A percentile compares a stretch with the other conserved stretches of the same genome.
Evolutionary conservation across 768 basidiomycete species (phyloP).

Genomic region (Boletus sp.): DNA sequence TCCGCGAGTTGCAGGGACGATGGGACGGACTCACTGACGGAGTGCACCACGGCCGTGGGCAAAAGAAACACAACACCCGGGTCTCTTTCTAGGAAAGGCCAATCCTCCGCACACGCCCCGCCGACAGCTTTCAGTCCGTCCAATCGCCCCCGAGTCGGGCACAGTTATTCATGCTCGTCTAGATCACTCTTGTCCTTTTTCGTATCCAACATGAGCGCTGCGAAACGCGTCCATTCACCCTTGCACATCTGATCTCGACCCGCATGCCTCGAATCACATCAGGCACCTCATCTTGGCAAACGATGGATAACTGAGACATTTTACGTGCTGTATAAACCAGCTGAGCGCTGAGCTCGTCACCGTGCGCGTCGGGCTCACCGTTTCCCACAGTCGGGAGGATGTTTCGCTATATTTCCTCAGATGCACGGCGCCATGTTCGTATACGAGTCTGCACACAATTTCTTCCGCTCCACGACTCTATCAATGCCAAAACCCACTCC

Average conservation of each 20-base stretch:
- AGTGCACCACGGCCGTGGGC: neutral
- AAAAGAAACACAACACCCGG: neutral
- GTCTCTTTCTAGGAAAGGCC: neutral
- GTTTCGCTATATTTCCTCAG: neutral
- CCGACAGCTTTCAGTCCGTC: neutral
- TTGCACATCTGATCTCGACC: neutral
- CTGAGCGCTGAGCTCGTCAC: neutral
- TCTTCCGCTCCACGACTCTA: too few relatives aligned
- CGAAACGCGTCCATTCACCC: neutral
- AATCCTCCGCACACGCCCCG: neutral
- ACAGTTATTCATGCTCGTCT: neutral
- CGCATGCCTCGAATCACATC: neutral
- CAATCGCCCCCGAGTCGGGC: neutral
- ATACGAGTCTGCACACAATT: neutral
- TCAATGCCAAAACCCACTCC: conserved; percentile 24
- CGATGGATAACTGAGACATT: too few relatives aligned
- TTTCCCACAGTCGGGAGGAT: neutral
- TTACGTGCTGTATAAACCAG: too few relatives aligned
- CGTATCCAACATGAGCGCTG: neutral
- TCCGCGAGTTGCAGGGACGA: neutral
- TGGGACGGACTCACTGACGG: neutral
- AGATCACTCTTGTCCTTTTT: neutral
- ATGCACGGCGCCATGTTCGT: neutral
- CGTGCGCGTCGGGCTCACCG: neutral
- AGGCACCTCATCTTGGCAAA: neutral